These are phyloP conservation scores for Peterozyma xylosa DNA, from an alignment of 805 yeast species.

Conservation along the genomic window DNA sequence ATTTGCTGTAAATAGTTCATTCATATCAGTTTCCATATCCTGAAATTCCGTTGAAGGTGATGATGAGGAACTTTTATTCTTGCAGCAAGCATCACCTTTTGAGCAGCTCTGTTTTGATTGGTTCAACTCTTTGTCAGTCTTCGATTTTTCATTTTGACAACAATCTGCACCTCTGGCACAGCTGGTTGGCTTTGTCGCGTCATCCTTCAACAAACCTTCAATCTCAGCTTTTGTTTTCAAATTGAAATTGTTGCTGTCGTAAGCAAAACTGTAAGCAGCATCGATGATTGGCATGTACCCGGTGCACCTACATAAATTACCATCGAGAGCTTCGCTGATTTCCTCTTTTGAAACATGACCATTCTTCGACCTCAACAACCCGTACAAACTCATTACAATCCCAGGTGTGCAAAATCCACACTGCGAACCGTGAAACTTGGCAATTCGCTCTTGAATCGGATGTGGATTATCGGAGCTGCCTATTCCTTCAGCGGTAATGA, in stretches of 20 bases:
- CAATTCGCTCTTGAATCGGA: conserved; percentile 42
- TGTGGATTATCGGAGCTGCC: conserved; percentile 32
- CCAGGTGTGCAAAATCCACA: conserved; percentile 48
- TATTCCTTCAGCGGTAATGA: conserved; percentile 41
- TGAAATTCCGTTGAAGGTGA: conserved; percentile 16
- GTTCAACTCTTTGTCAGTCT: conserved; percentile 2
- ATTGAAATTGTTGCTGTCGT: conserved; percentile 23
- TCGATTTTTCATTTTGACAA: conserved; percentile 21
- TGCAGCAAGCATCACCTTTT: conserved; percentile 17
- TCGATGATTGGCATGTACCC: conserved; percentile 43
- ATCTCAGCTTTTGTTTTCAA: conserved; percentile 13
- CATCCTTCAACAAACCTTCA: conserved; percentile 4
- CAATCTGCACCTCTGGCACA: conserved; percentile 27
- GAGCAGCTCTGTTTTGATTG: conserved; percentile 5
- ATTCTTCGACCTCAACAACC: conserved; percentile 29
- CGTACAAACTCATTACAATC: conserved; percentile 38
- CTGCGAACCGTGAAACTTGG: conserved; percentile 40
- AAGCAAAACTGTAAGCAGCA: conserved; percentile 35
- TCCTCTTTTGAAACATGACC: conserved; percentile 28
- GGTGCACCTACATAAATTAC: conserved; percentile 40
- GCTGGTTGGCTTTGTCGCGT: background rate
- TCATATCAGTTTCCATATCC: conserved; percentile 25
- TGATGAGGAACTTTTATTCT: conserved; percentile 4
- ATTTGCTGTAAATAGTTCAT: conserved; percentile 26
- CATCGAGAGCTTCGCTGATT: conserved; percentile 36